Base-by-base conservation (phyloP, 202 grass and related monocot genomes). In the Setaria viridis region DNA sequence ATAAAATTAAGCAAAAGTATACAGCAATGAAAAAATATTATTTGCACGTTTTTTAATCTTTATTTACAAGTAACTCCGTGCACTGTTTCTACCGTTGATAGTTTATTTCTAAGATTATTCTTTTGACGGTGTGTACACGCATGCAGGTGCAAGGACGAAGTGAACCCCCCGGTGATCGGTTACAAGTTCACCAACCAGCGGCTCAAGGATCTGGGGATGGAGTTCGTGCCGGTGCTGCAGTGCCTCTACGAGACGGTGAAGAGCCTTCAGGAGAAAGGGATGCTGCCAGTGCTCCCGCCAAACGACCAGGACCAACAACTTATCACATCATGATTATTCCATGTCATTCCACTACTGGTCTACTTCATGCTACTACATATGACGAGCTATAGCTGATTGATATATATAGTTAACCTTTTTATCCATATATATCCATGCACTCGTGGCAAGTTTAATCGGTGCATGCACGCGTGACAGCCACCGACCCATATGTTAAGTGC, bases 261-360 rank as follows among this genome's bases (percentile, higher is more conserved):
- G 72, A 97, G 90, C 81, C 92, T 97, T 7, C 94, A 94, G 91
- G 90, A 97, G 35, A 97, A 97, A 72, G 89, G 88, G 62, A 78
- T 97, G 60, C 92, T 97, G 30, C 90, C 92, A 7, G 43, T 94
- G 14, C 75, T 82, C 1, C 88, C 88, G 5, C 11, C 76, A 0
- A 70, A 48, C 54, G 54, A 56, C 6, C 54, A 49, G 12, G 46
- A 53, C 60, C 32, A 63, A 42, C 32, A 5, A 9, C 58, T 66
- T 48, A 5, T 9, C 15, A 72, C 21, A 45, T 67, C 42, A 54
- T 89, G 62, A 86, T 80, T 14, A 81, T 56, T 6, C 32, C 32
- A 54, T 25, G 25, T 3, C 47, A 11, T 0, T 43, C 11, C 11
- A 8, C 45, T 42, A 37, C 32, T 33, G 25, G 25, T 25, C 25